A percentile compares a stretch with the other conserved stretches of the same genome.
Evolutionary conservation across 805 yeast species (phyloP).

Genomic region (Ogataea wickerhamii): DNA sequence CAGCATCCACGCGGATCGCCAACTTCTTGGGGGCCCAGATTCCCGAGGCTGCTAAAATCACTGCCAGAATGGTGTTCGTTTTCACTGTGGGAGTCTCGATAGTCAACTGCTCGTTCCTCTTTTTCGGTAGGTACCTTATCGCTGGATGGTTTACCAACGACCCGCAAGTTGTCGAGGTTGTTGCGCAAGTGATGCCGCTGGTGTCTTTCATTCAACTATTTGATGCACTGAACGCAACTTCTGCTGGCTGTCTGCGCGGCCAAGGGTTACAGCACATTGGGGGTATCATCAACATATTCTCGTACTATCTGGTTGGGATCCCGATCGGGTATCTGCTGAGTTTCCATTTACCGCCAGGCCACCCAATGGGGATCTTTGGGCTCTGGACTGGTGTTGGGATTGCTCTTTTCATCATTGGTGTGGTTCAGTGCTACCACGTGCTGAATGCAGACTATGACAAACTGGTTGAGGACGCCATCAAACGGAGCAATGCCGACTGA

Average conservation of each 20-base stretch:
- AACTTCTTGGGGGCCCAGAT: conserved; percentile 64
- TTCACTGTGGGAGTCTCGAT: conserved; percentile 24
- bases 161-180: conserved; percentile 25
- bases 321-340: conserved; percentile 65
- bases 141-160: conserved; percentile 33
- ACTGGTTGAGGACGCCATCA: conserved; percentile 45
- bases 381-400: conserved; percentile 36
- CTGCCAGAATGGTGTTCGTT: conserved; percentile 28
- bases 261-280: conserved; percentile 58
- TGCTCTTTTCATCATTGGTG: conserved; percentile 41
- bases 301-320: conserved; percentile 67
- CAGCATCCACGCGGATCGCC: conserved; percentile 73
- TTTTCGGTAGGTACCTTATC: conserved; percentile 24
- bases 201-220: conserved; percentile 41
- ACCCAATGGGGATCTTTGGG: conserved; percentile 36
- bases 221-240: conserved; percentile 46
- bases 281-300: conserved; percentile 48
- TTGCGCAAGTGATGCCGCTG: conserved; percentile 26
- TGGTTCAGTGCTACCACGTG: conserved; percentile 44
- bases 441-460: conserved; percentile 49
- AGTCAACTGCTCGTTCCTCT: conserved; percentile 24
- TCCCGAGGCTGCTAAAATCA: conserved; percentile 27
- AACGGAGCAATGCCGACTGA: conserved; percentile 24
- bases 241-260: conserved; percentile 55
- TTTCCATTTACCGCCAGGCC: conserved; percentile 36